phyloP scores from a whole-genome alignment of 2,329 filamentous ascomycete genomes.

The Exophiala lecanii-corni region DNA sequence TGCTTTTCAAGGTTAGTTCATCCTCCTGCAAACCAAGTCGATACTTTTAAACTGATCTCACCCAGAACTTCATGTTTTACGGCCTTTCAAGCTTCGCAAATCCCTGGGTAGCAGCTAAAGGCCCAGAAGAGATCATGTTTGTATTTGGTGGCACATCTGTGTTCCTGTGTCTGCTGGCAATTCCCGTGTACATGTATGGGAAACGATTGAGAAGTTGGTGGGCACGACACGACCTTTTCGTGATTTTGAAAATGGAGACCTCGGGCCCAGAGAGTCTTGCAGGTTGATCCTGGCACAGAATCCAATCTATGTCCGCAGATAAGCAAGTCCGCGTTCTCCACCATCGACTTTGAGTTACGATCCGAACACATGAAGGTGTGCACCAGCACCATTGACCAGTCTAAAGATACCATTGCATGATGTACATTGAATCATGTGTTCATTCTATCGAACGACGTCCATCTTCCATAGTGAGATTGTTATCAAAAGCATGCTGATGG shows the following conservation, averaged over 20 bases:
- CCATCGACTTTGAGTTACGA: too few species aligned
- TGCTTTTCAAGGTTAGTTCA: slow-evolving; percentile 27
- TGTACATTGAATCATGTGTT: too few species aligned
- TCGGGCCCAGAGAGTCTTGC: slow-evolving; percentile 15
- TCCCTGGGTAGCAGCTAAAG: slow-evolving; percentile 26
- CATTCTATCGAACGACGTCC: too few species aligned
- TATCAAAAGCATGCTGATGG: too few species aligned
- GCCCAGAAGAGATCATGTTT: slow-evolving; percentile 29
- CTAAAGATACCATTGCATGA: too few species aligned
- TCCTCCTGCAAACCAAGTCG: background rate
- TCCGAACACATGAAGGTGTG: too few species aligned
- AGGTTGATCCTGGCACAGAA: too few species aligned
- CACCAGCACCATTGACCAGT: too few species aligned
- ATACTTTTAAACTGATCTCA: background rate
- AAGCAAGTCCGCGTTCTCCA: too few species aligned
- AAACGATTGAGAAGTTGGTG: slow-evolving; percentile 25
- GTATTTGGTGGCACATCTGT: slow-evolving; percentile 29
- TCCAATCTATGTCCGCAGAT: too few species aligned
- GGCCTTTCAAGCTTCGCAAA: slow-evolving; percentile 29
- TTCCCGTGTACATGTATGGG: slow-evolving; percentile 30
- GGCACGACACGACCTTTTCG: slow-evolving; percentile 20
- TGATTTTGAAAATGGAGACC: slow-evolving; percentile 21
- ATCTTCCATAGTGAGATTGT: too few species aligned
- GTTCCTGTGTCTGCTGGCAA: slow-evolving; percentile 25
- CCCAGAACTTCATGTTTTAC: slow-evolving; percentile 31